These are phyloP conservation scores for Podaxis pistillaris DNA, from an alignment of 768 basidiomycete genomes.

Conservation along the genomic window DNA sequence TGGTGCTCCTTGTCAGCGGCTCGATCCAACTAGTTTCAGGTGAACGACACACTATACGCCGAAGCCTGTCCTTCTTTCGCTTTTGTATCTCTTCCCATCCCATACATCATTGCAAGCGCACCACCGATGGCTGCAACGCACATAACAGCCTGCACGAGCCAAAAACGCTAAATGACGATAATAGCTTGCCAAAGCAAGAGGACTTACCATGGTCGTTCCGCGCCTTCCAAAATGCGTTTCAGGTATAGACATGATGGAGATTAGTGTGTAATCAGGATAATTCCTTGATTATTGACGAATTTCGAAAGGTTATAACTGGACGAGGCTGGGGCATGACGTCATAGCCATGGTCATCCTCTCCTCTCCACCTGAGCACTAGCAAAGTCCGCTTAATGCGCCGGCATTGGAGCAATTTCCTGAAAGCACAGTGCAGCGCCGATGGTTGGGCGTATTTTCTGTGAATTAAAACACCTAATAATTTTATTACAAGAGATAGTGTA, in stretches of 20 bases:
- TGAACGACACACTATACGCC: conserved; percentile 27
- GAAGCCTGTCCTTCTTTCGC: conserved; percentile 31
- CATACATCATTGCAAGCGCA: conserved; percentile 33
- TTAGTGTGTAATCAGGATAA: background rate
- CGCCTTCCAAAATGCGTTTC: conserved; percentile 12
- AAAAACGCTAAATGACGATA: too few species aligned
- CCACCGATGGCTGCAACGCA: conserved; percentile 26
- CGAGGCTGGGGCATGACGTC: background rate
- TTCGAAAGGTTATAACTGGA: background rate
- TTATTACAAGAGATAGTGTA: too few species aligned
- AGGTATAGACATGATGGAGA: background rate
- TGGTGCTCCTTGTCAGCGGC: conserved; percentile 1
- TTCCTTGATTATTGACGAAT: background rate
- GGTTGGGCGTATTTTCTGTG: too few species aligned
- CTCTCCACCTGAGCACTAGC: background rate
- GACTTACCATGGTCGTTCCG: conserved; percentile 17
- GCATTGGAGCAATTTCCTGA: background rate
- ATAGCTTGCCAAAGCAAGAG: background rate
- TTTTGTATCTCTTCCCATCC: conserved; percentile 30
- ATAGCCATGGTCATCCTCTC: background rate
- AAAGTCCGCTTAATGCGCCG: background rate
- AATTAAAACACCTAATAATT: too few species aligned
- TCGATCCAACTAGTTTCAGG: background rate
- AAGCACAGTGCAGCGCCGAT: too few species aligned
- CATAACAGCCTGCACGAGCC: conserved; percentile 26